phyloP scores from a whole-genome alignment of 106 monocot genomes.

The Allium fistulosum region DNA sequence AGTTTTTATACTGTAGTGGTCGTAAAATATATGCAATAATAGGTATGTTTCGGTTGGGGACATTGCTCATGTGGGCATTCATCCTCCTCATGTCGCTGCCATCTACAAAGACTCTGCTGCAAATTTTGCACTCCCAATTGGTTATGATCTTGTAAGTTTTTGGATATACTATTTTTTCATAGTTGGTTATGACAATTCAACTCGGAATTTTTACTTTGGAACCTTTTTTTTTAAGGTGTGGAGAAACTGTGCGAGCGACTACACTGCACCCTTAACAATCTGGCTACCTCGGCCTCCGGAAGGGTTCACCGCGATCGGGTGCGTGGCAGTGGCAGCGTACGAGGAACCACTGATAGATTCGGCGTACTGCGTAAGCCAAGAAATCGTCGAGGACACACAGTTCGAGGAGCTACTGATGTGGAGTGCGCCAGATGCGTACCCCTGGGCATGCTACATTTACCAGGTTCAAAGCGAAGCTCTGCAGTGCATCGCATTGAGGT shows the following conservation, averaged over 20 bases:
- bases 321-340: constrained; percentile 64
- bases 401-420: constrained; percentile 77
- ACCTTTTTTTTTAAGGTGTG: constrained; percentile 50
- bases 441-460: constrained; percentile 86
- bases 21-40: background rate
- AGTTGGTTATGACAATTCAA: background rate
- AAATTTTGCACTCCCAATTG: constrained; percentile 69
- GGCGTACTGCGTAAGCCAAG: constrained; percentile 50
- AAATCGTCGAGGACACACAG: constrained; percentile 38
- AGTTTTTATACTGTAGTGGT: no score
- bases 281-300: constrained; percentile 89
- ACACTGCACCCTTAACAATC: constrained; percentile 55
- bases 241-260: constrained; percentile 91
- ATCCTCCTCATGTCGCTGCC: constrained; percentile 78
- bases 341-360: constrained; percentile 58
- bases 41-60: constrained; percentile 92
- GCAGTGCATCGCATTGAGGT: constrained; percentile 65
- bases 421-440: constrained; percentile 73
- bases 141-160: constrained; percentile 84
- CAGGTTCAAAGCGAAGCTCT: constrained; percentile 85
- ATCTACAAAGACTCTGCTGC: constrained; percentile 50
- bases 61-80: constrained; percentile 62
- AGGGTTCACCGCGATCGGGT: constrained; percentile 73
- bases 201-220: no score
- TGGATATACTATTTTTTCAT: background rate